A percentile compares a stretch with the other conserved stretches of the same genome.
phyloP scores from a whole-genome alignment of 805 yeast genomes.

The Ogataea populi-albae region DNA sequence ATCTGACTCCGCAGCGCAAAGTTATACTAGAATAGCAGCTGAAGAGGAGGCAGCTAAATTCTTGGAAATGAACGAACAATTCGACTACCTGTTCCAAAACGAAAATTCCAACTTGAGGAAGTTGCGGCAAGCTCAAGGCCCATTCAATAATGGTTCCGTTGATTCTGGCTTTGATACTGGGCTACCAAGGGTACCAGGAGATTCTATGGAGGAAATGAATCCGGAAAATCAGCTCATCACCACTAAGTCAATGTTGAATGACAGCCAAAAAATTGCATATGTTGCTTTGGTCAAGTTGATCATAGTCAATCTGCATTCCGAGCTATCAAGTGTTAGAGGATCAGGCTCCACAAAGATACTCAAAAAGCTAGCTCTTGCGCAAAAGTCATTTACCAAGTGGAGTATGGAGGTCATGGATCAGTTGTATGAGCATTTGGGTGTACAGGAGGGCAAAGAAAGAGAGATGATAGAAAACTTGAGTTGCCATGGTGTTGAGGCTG shows the following conservation, averaged over 20 bases:
- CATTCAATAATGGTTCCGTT: slow-evolving; percentile 15
- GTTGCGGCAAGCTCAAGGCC: slow-evolving; percentile 20
- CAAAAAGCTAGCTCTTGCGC: slow-evolving; percentile 60
- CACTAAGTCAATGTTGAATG: slow-evolving; percentile 77
- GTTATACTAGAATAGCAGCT: slow-evolving; percentile 85
- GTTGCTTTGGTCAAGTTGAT: slow-evolving; percentile 78
- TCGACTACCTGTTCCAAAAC: slow-evolving; percentile 48
- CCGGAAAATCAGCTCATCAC: slow-evolving; percentile 69
- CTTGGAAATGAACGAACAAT: slow-evolving; percentile 45
- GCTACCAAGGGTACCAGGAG: background rate
- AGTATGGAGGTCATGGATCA: slow-evolving; percentile 66
- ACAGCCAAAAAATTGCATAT: slow-evolving; percentile 86
- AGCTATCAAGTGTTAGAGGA: slow-evolving; percentile 60
- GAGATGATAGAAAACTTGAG: slow-evolving; percentile 85
- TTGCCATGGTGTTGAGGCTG: slow-evolving; percentile 73
- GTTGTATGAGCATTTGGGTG: slow-evolving; percentile 77
- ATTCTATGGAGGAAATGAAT: slow-evolving; percentile 25
- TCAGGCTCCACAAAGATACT: slow-evolving; percentile 53
- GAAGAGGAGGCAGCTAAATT: slow-evolving; percentile 83
- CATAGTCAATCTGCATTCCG: slow-evolving; percentile 76
- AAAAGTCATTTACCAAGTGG: slow-evolving; percentile 83
- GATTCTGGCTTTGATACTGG: background rate
- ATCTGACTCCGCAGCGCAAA: slow-evolving; percentile 50
- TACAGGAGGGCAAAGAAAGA: slow-evolving; percentile 65
- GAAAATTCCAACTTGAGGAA: slow-evolving; percentile 32